Evolutionary conservation across 176 grass and related monocot genomes (phyloP).

Genomic region (Luzula sylvatica): DNA sequence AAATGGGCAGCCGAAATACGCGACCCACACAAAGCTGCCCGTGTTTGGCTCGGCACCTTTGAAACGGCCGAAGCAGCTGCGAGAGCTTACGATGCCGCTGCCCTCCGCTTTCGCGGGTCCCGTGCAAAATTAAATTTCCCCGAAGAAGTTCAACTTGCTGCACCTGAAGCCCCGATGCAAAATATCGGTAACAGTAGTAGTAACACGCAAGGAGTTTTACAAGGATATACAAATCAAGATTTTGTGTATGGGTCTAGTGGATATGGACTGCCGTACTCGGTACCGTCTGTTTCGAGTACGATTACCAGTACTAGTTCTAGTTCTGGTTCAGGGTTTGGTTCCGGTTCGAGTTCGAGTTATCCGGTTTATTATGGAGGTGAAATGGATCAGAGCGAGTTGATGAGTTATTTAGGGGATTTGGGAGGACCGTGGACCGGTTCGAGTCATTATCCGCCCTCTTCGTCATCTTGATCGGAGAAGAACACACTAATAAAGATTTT

Average conservation of each 20-base stretch:
- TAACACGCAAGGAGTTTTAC: neutral
- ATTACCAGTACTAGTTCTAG: constrained; percentile 7
- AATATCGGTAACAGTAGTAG: neutral
- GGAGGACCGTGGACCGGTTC: constrained; percentile 12
- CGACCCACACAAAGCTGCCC: constrained; percentile 93
- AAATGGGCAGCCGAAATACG: constrained; percentile 99
- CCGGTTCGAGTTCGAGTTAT: neutral
- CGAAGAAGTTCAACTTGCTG: constrained; percentile 56
- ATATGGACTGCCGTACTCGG: constrained; percentile 10
- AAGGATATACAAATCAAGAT: constrained; percentile 3
- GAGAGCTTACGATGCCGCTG: constrained; percentile 87
- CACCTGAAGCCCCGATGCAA: constrained; percentile 14
- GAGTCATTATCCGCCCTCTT: constrained; percentile 25
- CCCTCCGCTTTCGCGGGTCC: constrained; percentile 82
- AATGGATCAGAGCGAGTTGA: constrained; percentile 6
- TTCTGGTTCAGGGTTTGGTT: neutral
- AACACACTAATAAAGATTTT: too few species aligned
- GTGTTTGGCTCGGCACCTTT: constrained; percentile 97
- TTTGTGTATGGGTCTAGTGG: neutral
- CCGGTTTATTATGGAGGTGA: neutral
- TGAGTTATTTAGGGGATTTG: constrained; percentile 11
- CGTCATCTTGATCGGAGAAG: constrained; percentile 9
- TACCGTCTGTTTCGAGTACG: constrained; percentile 13
- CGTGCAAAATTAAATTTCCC: constrained; percentile 99
- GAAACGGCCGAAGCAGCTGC: constrained; percentile 94